Evolutionary conservation across 495 filamentous ascomycete species (phyloP).

Genomic region (Aspergillus homomorphus): DNA sequence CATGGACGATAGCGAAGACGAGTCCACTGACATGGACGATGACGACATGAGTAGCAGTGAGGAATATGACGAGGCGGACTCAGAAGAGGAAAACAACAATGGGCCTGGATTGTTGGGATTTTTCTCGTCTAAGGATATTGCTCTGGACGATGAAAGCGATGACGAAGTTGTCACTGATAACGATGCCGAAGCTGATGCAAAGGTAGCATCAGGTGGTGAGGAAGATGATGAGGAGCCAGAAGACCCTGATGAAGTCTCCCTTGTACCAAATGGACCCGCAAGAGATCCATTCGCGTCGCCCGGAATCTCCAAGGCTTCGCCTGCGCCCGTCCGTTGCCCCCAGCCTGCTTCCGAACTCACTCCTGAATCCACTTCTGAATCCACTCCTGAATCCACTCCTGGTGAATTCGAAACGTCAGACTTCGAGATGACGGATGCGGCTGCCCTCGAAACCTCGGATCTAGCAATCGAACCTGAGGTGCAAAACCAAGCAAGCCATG

Average conservation of each 20-base stretch:
- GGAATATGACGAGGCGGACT: slow-evolving; percentile 46
- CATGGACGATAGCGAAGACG: slow-evolving; percentile 70
- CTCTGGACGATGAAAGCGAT: slow-evolving; percentile 30
- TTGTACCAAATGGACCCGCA: slow-evolving; percentile 41
- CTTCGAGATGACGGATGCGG: slow-evolving; percentile 10
- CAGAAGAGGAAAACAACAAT: slow-evolving; percentile 50
- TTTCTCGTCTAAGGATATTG: slow-evolving; percentile 48
- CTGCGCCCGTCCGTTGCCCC: not conserved
- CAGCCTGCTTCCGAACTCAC: not conserved
- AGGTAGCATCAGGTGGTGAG: slow-evolving; percentile 21
- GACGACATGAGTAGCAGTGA: slow-evolving; percentile 74
- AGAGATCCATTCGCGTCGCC: slow-evolving; percentile 7
- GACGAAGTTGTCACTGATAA: slow-evolving; percentile 29
- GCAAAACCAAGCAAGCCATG: not conserved
- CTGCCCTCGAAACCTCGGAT: not conserved
- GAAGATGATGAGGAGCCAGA: slow-evolving; percentile 28
- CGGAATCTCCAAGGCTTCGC: not conserved
- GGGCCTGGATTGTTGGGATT: slow-evolving; percentile 66
- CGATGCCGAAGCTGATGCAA: slow-evolving; percentile 20
- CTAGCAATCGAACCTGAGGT: not conserved
- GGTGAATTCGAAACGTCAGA: slow-evolving; percentile 13
- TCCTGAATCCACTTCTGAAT: not conserved
- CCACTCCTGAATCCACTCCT: slow-evolving; percentile 16
- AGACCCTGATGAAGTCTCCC: slow-evolving; percentile 46
- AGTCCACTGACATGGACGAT: slow-evolving; percentile 83